phyloP scores from a whole-genome alignment of 148 eudicot genomes.

The Diospyros lotus region DNA sequence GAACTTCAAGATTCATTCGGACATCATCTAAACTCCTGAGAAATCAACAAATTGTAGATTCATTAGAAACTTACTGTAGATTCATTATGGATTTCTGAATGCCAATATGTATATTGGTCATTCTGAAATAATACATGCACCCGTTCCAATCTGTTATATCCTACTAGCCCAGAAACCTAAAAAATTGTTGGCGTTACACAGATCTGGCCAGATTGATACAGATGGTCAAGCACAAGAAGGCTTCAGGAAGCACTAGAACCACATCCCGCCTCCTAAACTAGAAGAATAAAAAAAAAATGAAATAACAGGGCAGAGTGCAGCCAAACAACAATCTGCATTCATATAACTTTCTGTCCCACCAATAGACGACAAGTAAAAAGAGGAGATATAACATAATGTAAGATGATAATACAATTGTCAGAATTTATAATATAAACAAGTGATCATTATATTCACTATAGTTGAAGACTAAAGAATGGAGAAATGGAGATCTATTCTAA shows the following conservation, averaged over 20 bases:
- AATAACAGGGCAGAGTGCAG: neutral
- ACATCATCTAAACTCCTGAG: conserved; percentile 98
- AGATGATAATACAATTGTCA: neutral
- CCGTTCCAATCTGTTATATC: neutral
- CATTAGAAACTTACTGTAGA: neutral
- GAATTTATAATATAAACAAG: neutral
- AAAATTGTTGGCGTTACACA: too few species aligned
- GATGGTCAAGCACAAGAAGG: neutral
- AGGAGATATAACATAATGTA: neutral
- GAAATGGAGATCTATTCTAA: neutral
- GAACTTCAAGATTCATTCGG: conserved; percentile 94
- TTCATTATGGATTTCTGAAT: neutral
- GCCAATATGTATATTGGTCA: neutral
- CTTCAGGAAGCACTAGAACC: too few species aligned
- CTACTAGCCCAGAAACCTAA: too few species aligned
- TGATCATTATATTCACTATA: neutral
- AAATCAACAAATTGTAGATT: conserved; percentile 15
- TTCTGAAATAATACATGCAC: neutral
- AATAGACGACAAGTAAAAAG: neutral
- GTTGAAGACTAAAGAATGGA: neutral
- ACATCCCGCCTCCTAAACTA: neutral
- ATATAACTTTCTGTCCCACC: neutral
- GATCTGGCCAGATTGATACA: neutral
- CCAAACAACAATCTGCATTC: too few species aligned
- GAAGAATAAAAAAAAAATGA: neutral